phyloP scores from a whole-genome alignment of 1,284 basidiomycete species.

The Violaceomyces palustris region DNA sequence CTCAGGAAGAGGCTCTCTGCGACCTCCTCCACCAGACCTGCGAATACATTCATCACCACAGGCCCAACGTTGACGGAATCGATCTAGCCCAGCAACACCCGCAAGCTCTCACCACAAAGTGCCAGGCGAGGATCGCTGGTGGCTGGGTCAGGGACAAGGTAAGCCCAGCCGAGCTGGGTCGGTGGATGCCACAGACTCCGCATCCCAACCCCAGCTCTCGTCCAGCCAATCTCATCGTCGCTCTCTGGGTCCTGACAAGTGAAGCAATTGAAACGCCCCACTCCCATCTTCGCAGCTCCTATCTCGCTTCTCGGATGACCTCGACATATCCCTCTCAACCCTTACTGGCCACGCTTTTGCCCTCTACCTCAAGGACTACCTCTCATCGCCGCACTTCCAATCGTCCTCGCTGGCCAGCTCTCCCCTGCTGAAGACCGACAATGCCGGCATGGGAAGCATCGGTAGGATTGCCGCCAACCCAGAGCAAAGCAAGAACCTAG shows the following conservation, averaged over 20 bases:
- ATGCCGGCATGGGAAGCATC: slow-evolving; percentile 50
- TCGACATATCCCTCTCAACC: slow-evolving; percentile 79
- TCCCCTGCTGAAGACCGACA: slow-evolving; percentile 45
- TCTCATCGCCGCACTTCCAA: slow-evolving; percentile 56
- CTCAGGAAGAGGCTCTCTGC: slow-evolving; percentile 35
- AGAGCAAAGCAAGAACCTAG: slow-evolving; percentile 95
- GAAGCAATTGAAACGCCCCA: not conserved
- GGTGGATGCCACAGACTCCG: not conserved
- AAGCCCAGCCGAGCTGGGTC: slow-evolving; percentile 34
- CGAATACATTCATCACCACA: slow-evolving; percentile 25
- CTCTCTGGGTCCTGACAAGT: too few species aligned
- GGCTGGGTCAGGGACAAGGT: slow-evolving; percentile 99
- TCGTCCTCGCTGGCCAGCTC: slow-evolving; percentile 54
- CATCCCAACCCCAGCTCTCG: too few species aligned
- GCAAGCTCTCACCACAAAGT: slow-evolving; percentile 7
- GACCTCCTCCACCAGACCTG: slow-evolving; percentile 43
- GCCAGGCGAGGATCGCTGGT: slow-evolving; percentile 61
- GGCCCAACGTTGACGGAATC: slow-evolving; percentile 20
- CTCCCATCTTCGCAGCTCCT: slow-evolving; percentile 63
- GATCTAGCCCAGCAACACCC: slow-evolving; percentile 20
- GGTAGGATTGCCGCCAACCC: slow-evolving; percentile 88
- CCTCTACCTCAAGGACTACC: slow-evolving; percentile 67
- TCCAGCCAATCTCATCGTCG: too few species aligned
- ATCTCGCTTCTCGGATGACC: slow-evolving; percentile 76
- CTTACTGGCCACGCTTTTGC: slow-evolving; percentile 91